Percentiles rank a stretch among this genome's conserved stretches.
Conservation (phyloP, 2,329 filamentous ascomycete genomes). For the Penicillium sp. region DNA sequence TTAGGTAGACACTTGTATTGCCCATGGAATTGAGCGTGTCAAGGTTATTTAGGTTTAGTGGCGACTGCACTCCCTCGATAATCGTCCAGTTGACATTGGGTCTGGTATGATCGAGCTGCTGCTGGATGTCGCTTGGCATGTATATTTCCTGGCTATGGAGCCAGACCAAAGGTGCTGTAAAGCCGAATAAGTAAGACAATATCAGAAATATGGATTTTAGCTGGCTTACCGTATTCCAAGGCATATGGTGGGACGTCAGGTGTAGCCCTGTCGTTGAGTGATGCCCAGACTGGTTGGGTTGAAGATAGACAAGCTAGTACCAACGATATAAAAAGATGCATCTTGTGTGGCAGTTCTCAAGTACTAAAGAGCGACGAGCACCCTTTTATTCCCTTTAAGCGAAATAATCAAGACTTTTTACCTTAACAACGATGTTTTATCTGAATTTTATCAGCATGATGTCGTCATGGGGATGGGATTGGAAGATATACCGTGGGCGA, state of each 20-base stretch:
- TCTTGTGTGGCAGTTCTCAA: background rate
- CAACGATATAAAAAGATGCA: conserved; percentile 9
- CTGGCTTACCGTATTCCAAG: conserved; percentile 45
- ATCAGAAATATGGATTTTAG: background rate
- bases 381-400: background rate
- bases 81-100: conserved; percentile 46
- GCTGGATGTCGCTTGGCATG: conserved; percentile 51
- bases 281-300: conserved; percentile 2
- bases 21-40: conserved; percentile 48
- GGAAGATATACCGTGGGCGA: background rate
- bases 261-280: conserved; percentile 4
- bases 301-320: conserved; percentile 6
- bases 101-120: conserved; percentile 49
- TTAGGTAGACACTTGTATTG: conserved; percentile 50
- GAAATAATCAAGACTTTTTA: background rate
- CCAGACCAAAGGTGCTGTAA: conserved; percentile 53
- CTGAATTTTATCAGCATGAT: conserved; percentile 9
- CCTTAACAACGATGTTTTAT: background rate
- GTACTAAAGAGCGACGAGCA: background rate
- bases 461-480: background rate
- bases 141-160: conserved; percentile 51
- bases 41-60: conserved; percentile 51
- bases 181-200: background rate
- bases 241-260: conserved; percentile 45
- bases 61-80: conserved; percentile 39